Evolutionary conservation across 768 basidiomycete species (phyloP).

Genomic region (Podaxis carcinomalis): DNA sequence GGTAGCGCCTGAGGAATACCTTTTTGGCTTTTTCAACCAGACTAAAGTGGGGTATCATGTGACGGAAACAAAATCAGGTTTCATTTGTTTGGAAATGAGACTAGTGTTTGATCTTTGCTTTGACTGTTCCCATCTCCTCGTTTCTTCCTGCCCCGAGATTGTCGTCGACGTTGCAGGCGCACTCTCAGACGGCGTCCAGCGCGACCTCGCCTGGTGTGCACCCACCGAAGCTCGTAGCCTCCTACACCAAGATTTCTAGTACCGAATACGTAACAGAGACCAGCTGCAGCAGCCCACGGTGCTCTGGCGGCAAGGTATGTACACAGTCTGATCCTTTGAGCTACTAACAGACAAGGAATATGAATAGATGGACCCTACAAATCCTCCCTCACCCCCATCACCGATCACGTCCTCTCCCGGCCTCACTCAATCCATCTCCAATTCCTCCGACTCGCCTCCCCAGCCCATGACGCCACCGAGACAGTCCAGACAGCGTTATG

Average conservation of each 20-base stretch:
- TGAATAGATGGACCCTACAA: background rate
- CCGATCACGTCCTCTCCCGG: slow-evolving; percentile 34
- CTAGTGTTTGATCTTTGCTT: background rate
- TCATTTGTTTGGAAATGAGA: background rate
- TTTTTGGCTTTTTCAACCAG: background rate
- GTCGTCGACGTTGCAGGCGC: slow-evolving; percentile 7
- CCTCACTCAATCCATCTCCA: slow-evolving; percentile 37
- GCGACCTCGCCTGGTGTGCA: background rate
- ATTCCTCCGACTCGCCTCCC: slow-evolving; percentile 37
- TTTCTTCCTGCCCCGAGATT: background rate
- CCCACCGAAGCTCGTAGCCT: background rate
- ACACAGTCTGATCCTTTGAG: background rate
- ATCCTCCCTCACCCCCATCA: slow-evolving; percentile 17
- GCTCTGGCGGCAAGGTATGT: slow-evolving; percentile 1
- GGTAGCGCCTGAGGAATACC: background rate
- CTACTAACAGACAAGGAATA: too few relatives aligned
- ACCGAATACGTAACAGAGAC: background rate
- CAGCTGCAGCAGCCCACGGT: background rate
- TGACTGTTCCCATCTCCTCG: background rate
- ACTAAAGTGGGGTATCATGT: background rate
- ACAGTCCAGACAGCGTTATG: slow-evolving; percentile 46
- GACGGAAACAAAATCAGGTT: background rate
- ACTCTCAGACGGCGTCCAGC: background rate
- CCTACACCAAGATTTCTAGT: background rate
- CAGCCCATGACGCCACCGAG: slow-evolving; percentile 38